Conservation (phyloP, 2,329 filamentous ascomycete genomes). For the Podosphaera aphanis region DNA sequence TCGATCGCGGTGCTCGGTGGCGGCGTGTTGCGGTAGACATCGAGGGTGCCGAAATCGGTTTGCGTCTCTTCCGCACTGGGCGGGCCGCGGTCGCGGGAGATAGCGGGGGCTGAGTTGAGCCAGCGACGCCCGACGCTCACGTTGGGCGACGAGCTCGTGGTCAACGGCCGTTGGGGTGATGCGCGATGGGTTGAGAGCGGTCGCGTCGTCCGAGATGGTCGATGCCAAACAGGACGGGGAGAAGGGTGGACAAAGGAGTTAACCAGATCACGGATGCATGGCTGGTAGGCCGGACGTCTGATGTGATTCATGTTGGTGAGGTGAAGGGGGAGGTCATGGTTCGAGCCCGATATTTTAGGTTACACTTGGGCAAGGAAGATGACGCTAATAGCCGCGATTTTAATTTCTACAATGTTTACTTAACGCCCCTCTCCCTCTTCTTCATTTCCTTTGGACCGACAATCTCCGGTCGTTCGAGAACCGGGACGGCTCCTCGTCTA, state of each 20-base stretch:
- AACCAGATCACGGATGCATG: no score
- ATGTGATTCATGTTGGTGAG: no score
- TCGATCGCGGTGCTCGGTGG: constrained; percentile 66
- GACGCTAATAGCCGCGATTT: no score
- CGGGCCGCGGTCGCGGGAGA: constrained; percentile 33
- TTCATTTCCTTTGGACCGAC: not conserved
- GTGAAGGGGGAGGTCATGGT: no score
- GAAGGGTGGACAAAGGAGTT: no score
- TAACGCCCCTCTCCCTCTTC: not conserved
- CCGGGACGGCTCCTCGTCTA: constrained; percentile 3
- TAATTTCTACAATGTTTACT: no score
- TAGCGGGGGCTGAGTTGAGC: constrained; percentile 10
- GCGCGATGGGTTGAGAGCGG: no score
- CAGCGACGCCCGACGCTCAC: not conserved
- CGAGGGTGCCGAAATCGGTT: constrained; percentile 50
- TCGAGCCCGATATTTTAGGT: no score
- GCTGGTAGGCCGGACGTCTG: no score
- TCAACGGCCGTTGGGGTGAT: not conserved
- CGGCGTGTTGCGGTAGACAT: constrained; percentile 56
- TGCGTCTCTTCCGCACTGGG: constrained; percentile 34
- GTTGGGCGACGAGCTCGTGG: not conserved
- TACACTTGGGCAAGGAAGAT: no score
- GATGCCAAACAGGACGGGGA: no score
- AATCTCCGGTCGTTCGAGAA: not conserved
- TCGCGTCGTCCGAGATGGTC: no score